phyloP scores from a whole-genome alignment of 169 alveolate genomes.

The Babesia bovis region DNA sequence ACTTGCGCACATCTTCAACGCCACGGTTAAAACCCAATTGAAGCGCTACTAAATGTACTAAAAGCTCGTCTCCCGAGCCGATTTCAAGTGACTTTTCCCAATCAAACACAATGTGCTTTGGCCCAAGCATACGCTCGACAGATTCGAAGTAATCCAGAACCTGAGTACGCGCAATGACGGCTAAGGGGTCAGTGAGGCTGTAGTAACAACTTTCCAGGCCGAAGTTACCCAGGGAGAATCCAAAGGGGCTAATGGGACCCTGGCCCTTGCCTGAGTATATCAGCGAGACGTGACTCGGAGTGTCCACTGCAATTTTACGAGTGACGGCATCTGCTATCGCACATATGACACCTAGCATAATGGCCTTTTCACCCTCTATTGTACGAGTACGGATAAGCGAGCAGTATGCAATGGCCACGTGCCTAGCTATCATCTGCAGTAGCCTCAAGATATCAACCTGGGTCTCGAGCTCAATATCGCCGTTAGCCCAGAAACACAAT shows the following conservation, averaged over 20 bases:
- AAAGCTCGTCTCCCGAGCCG: slow-evolving; percentile 56
- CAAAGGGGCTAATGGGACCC: slow-evolving; percentile 73
- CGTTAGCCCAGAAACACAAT: slow-evolving; percentile 45
- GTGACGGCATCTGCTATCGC: slow-evolving; percentile 71
- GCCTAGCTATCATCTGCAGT: slow-evolving; percentile 54
- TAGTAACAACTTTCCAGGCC: slow-evolving; percentile 66
- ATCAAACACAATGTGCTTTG: slow-evolving; percentile 38
- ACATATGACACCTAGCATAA: slow-evolving; percentile 61
- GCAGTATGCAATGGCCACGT: slow-evolving; percentile 38
- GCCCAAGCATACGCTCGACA: slow-evolving; percentile 44
- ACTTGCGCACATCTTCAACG: slow-evolving; percentile 47
- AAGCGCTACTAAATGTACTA: slow-evolving; percentile 42
- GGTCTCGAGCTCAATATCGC: slow-evolving; percentile 49
- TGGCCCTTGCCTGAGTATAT: slow-evolving; percentile 68
- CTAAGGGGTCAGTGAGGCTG: slow-evolving; percentile 68
- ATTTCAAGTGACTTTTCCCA: slow-evolving; percentile 59
- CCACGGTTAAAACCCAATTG: slow-evolving; percentile 51
- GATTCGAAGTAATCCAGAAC: slow-evolving; percentile 72
- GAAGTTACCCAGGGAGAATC: slow-evolving; percentile 63
- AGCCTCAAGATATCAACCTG: slow-evolving; percentile 58
- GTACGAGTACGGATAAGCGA: slow-evolving; percentile 49
- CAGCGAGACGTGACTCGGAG: slow-evolving; percentile 64
- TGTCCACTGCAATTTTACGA: slow-evolving; percentile 63
- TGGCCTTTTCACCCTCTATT: slow-evolving; percentile 65
- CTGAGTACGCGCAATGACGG: slow-evolving; percentile 66